Conservation (phyloP, 352 stramenopile species). For the Globisporangium cylindrosporum region DNA sequence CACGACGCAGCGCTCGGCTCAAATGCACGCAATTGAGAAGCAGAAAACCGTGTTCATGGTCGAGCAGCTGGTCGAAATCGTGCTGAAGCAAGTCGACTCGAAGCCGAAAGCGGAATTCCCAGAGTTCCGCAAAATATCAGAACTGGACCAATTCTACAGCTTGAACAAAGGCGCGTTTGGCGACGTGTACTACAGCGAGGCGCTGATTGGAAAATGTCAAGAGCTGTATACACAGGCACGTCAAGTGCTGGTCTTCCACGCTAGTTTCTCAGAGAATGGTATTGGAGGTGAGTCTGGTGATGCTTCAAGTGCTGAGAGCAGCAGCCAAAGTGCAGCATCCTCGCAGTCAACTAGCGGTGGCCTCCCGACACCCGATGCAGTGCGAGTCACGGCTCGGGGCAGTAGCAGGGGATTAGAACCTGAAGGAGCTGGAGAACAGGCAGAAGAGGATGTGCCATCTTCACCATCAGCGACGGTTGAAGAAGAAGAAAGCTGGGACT, state of each 20-base stretch:
- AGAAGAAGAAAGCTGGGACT: slow-evolving; percentile 27
- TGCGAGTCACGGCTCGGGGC: not conserved
- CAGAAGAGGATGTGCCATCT: too few relatives aligned
- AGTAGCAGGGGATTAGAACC: not conserved
- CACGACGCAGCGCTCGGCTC: slow-evolving; percentile 22
- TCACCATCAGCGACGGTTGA: not conserved
- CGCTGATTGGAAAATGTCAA: slow-evolving; percentile 20
- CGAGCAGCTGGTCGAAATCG: slow-evolving; percentile 51
- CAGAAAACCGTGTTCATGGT: slow-evolving; percentile 43
- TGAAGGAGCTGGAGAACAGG: not conserved
- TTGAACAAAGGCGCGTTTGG: slow-evolving; percentile 19
- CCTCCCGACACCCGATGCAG: not conserved
- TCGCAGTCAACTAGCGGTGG: not conserved
- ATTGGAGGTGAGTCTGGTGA: not conserved
- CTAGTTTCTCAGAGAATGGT: not conserved
- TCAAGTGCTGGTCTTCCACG: slow-evolving; percentile 2
- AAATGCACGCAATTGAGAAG: slow-evolving; percentile 17
- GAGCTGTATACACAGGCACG: slow-evolving; percentile 29
- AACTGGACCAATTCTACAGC: slow-evolving; percentile 6
- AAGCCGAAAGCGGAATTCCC: slow-evolving; percentile 21
- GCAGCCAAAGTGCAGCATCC: not conserved
- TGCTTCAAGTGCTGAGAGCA: not conserved
- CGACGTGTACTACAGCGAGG: slow-evolving; percentile 39
- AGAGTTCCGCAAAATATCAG: slow-evolving; percentile 30
- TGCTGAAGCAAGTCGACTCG: slow-evolving; percentile 40